These are phyloP conservation scores for Fusarium sp. DNA, from an alignment of 2,329 filamentous ascomycete genomes.

Conservation along the genomic window DNA sequence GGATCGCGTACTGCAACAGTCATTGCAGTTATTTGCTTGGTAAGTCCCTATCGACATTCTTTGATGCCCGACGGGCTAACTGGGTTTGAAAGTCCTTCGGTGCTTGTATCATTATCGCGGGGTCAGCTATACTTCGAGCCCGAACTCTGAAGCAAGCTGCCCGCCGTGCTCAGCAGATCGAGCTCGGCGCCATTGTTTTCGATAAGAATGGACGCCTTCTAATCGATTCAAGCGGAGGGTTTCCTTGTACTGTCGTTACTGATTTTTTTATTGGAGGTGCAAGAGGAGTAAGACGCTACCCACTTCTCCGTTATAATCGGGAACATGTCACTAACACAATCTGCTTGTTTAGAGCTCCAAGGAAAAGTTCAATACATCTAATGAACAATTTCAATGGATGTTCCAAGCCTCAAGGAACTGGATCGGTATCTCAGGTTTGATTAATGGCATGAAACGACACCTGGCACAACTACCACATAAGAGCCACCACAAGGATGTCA, in stretches of 20 bases:
- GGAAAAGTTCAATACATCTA: conserved; percentile 79
- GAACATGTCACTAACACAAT: neutral
- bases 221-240: conserved; percentile 74
- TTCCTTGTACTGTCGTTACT: conserved; percentile 81
- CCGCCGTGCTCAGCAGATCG: conserved; percentile 70
- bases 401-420: conserved; percentile 85
- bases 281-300: conserved; percentile 56
- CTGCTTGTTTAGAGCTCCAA: conserved; percentile 56
- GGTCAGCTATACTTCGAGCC: conserved; percentile 65
- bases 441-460: conserved; percentile 78
- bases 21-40: conserved; percentile 78
- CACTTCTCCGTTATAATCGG: too few relatives aligned
- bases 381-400: conserved; percentile 88
- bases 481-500: conserved; percentile 26
- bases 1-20: conserved; percentile 70
- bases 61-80: rapidly evolving
- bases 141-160: conserved; percentile 64
- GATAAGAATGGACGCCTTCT: conserved; percentile 74
- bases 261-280: conserved; percentile 77
- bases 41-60: conserved; percentile 52
- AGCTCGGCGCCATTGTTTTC: conserved; percentile 71
- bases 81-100: conserved; percentile 63
- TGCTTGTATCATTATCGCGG: conserved; percentile 69
- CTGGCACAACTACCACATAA: conserved; percentile 61
- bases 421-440: conserved; percentile 72